phyloP scores from a whole-genome alignment of 371 early-diverging fungal species.

The Mucor mucedo region DNA sequence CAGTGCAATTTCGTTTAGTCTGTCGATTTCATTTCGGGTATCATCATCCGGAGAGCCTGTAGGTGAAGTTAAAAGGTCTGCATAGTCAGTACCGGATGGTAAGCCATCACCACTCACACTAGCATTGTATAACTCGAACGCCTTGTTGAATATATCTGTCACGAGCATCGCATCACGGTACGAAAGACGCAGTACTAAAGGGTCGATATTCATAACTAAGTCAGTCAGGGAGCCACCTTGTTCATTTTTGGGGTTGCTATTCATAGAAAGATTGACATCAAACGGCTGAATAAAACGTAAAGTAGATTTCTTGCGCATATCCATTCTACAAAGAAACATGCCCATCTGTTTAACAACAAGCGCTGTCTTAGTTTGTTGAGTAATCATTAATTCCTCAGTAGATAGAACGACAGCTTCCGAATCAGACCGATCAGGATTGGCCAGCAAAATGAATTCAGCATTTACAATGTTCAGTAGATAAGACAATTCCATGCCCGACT shows the following conservation, averaged over 20 bases:
- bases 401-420: conserved; percentile 92
- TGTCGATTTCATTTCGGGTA: conserved; percentile 10
- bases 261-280: conserved; percentile 80
- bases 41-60: not conserved
- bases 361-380: conserved; percentile 77
- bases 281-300: conserved; percentile 90
- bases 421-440: conserved; percentile 69
- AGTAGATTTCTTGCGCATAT: conserved; percentile 76
- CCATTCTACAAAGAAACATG: conserved; percentile 93
- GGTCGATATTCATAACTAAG: conserved; percentile 65
- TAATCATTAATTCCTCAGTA: conserved; percentile 77
- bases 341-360: conserved; percentile 83
- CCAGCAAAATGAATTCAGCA: conserved; percentile 88
- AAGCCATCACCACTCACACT: not conserved
- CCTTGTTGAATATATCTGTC: conserved; percentile 81
- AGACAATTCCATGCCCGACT: conserved; percentile 41
- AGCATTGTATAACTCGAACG: conserved; percentile 60
- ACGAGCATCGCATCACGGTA: conserved; percentile 88
- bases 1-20: conserved; percentile 16
- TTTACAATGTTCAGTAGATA: conserved; percentile 83
- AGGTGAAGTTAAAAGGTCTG: conserved; percentile 4
- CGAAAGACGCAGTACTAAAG: conserved; percentile 72
- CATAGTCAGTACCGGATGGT: not conserved
- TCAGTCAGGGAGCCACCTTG: conserved; percentile 35
- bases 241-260: conserved; percentile 41